Conservation (phyloP, 345 rosid genomes). For the Raphanus raphanistrum region DNA sequence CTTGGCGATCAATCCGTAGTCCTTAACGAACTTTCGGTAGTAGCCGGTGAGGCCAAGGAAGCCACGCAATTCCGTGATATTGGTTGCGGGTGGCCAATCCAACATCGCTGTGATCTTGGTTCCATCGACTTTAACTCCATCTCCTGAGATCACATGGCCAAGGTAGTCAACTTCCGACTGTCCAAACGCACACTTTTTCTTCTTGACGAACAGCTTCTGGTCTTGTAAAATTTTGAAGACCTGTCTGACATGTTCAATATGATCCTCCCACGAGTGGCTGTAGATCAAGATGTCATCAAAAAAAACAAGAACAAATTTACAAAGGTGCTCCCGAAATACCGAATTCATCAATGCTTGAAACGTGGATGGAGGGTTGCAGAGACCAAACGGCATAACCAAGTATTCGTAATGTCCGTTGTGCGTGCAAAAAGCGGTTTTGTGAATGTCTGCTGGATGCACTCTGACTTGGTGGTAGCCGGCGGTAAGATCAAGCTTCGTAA, state of each 20-base stretch:
- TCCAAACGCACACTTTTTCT: no score
- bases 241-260: neutral
- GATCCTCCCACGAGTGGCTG: neutral
- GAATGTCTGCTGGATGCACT: neutral
- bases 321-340: neutral
- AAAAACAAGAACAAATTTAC: neutral
- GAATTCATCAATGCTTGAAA: neutral
- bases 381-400: neutral
- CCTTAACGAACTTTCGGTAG: neutral
- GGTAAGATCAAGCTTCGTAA: neutral
- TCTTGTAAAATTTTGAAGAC: neutral
- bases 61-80: neutral
- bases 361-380: neutral
- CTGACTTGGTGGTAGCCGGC: neutral
- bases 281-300: no score
- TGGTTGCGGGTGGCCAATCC: neutral
- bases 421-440: neutral
- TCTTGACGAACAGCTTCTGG: neutral
- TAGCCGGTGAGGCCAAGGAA: neutral
- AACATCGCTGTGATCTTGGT: neutral
- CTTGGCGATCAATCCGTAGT: neutral
- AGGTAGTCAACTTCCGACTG: neutral
- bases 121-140: neutral
- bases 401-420: neutral
- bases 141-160: neutral